These are phyloP conservation scores for Leccinum sublutescens DNA, from an alignment of 768 basidiomycete genomes.

Conservation along the genomic window DNA sequence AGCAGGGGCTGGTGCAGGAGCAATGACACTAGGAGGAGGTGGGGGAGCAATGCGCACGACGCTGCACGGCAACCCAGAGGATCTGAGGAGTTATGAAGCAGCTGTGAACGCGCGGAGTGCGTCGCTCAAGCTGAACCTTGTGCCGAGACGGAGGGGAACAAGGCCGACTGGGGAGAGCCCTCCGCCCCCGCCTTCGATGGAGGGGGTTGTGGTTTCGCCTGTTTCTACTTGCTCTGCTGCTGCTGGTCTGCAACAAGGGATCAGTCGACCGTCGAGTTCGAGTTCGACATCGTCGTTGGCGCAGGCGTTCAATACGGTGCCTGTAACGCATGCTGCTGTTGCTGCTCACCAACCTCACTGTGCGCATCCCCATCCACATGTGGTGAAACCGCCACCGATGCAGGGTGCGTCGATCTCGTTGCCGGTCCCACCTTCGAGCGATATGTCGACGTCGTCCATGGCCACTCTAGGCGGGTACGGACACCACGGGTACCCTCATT, in stretches of 20 bases:
- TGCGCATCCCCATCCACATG: neutral
- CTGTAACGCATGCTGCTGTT: constrained; percentile 7
- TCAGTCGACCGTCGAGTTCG: constrained; percentile 39
- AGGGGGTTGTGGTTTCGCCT: neutral
- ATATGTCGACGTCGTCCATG: constrained; percentile 9
- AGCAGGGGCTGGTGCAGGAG: neutral
- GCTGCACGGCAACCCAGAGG: constrained; percentile 51
- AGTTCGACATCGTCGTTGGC: constrained; percentile 40
- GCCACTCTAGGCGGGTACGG: constrained; percentile 5
- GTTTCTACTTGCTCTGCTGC: neutral
- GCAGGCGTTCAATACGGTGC: constrained; percentile 38
- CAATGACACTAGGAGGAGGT: constrained; percentile 12
- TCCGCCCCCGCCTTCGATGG: constrained; percentile 21
- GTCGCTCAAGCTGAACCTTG: constrained; percentile 55
- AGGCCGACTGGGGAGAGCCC: constrained; percentile 10
- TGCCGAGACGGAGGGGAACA: constrained; percentile 39
- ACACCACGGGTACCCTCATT: neutral
- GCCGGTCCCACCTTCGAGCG: constrained; percentile 26
- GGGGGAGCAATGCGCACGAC: constrained; percentile 37
- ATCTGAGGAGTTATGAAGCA: constrained; percentile 69
- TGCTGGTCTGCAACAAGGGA: constrained; percentile 20
- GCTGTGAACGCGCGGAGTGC: constrained; percentile 70
- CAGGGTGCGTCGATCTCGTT: constrained; percentile 33
- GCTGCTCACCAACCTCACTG: neutral
- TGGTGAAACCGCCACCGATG: constrained; percentile 27